Conservation (phyloP, 805 yeast genomes). For the Teunomyces kruisii region DNA sequence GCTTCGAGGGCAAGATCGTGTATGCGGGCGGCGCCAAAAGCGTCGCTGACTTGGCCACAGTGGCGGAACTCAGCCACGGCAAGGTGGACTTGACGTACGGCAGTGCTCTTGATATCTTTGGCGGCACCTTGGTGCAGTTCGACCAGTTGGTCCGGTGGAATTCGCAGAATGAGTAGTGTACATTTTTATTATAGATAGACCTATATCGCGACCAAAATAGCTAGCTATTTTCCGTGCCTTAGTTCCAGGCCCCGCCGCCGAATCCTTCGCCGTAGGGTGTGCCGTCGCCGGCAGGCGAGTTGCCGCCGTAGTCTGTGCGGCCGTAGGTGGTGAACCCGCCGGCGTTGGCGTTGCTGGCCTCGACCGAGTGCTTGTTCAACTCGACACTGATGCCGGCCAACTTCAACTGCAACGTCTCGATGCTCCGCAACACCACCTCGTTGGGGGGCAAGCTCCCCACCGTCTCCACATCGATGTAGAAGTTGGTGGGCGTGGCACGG, state of each 20-base stretch:
- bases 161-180: slow-evolving; percentile 5
- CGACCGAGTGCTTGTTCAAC: slow-evolving; percentile 47
- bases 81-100: slow-evolving; percentile 92
- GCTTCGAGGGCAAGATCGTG: slow-evolving; percentile 66
- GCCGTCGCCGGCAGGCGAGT: slow-evolving; percentile 34
- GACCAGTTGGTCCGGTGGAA: slow-evolving; percentile 80
- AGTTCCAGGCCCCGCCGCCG: slow-evolving; percentile 13
- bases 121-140: slow-evolving; percentile 79
- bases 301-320: slow-evolving; percentile 23
- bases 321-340: slow-evolving; percentile 53
- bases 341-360: slow-evolving; percentile 40
- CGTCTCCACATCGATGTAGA: slow-evolving; percentile 88
- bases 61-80: slow-evolving; percentile 67
- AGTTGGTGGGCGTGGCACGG: slow-evolving; percentile 75
- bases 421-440: slow-evolving; percentile 83
- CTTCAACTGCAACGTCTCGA: slow-evolving; percentile 83
- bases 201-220: too few species aligned
- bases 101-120: slow-evolving; percentile 90
- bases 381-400: slow-evolving; percentile 84
- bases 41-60: slow-evolving; percentile 65
- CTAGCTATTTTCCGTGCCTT: not conserved
- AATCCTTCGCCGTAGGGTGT: slow-evolving; percentile 17
- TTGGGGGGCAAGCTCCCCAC: slow-evolving; percentile 87
- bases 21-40: slow-evolving; percentile 97
- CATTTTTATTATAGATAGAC: slow-evolving; percentile 6